Base-by-base conservation (phyloP, 768 basidiomycete genomes). In the Naganishia vaughanmartiniae region DNA sequence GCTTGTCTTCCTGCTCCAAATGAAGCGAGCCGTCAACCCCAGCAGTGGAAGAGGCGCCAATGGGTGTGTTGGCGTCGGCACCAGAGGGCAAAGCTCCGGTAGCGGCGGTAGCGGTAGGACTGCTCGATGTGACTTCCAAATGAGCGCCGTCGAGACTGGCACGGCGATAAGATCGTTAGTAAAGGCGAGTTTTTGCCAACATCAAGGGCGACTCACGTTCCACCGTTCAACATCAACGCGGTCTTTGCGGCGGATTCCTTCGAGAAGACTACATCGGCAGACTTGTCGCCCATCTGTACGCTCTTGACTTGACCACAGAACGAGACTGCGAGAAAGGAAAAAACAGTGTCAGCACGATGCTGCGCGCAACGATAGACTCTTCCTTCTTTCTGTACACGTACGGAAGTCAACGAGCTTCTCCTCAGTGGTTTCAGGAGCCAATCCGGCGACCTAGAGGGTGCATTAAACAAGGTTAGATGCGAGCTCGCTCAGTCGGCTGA, bases 1-100 rank as follows among this genome's bases (percentile, higher is more conserved):
- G 95, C 83, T 99, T 99, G 81, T 95, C 93, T 46, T 88, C 85
- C 82, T 96, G 93, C 19, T 90, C 87, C 60, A 63, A 76, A 90
- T 84, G 42, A 72, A 70, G 65, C 70, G 66, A 6, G 67, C 72
- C 57, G 21, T 74, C 75, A 21, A 54, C 69, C 10, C 42, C 65
- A 39, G 21, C 4, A 28, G 42, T 4, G 17, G 69, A 46, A 46
- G 60, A 56, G 17, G 79, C 75, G 19, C 78, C 78, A 54, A 79
- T 78, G 19, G 80, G 76, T 5, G 80, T 78, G 21, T 77, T 67
- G 45, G 75, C 77, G 65, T 76, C 74, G 31, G 76, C 73, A 10
- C 73, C 76, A 46, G 76, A 73, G 51, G 80, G 80, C 21, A 81
- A 74, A 54, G 60, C 60, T 26, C 77, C 72, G 17, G 76, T 77